Conservation (phyloP, 129 eudicot genomes). For the Flaveria ramosissima region DNA sequence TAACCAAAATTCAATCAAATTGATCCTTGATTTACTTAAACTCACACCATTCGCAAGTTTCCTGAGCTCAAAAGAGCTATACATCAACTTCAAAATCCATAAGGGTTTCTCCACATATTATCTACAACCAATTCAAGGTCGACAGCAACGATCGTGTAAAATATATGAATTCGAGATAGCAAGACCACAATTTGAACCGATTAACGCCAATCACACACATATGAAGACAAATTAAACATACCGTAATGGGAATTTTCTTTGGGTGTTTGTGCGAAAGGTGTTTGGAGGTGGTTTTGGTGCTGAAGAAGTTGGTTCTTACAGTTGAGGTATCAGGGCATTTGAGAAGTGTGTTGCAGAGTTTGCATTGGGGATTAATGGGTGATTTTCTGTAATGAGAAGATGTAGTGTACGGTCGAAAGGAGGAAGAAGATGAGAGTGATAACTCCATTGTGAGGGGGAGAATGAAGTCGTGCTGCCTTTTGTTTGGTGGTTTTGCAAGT, state of each 20-base stretch:
- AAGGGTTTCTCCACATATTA: background rate
- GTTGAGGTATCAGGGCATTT: conserved; percentile 23
- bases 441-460: conserved; percentile 57
- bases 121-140: conserved; percentile 5
- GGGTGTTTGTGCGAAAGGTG: conserved; percentile 2
- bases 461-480: conserved; percentile 16
- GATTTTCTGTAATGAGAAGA: conserved; percentile 27
- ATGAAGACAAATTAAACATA: conserved; percentile 14
- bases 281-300: conserved; percentile 28
- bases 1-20: background rate
- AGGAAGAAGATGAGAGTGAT: conserved; percentile 47
- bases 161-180: background rate
- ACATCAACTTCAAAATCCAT: background rate
- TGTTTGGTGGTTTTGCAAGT: background rate
- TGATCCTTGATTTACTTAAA: background rate
- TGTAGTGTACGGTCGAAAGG: conserved; percentile 28
- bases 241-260: conserved; percentile 48
- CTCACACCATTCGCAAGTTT: conserved; percentile 11
- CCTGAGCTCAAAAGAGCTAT: background rate
- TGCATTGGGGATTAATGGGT: conserved; percentile 11
- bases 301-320: conserved; percentile 22
- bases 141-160: conserved; percentile 19
- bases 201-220: background rate
- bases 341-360: conserved; percentile 9
- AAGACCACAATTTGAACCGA: background rate